A percentile compares a stretch with the other conserved stretches of the same genome.
These are phyloP conservation scores for Polygonum aviculare DNA, from an alignment of 148 eudicot species.

Conservation along the genomic window DNA sequence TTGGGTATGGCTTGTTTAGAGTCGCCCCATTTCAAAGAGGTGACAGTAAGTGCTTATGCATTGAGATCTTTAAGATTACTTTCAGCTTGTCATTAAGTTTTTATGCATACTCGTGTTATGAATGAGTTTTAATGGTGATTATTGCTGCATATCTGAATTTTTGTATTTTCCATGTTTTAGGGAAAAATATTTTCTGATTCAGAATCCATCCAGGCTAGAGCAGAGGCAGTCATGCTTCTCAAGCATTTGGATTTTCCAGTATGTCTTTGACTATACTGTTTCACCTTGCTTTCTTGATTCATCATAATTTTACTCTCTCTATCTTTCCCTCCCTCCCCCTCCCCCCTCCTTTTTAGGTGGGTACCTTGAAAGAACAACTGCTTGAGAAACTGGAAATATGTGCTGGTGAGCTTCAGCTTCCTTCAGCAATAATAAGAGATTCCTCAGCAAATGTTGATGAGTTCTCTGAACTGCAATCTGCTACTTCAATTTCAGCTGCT, in stretches of 20 bases:
- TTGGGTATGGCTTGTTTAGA: background rate
- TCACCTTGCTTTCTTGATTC: conserved; percentile 2
- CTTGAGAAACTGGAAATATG: conserved; percentile 88
- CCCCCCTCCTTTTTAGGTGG: conserved; percentile 44
- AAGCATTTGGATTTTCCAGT: conserved; percentile 97
- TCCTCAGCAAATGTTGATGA: conserved; percentile 29
- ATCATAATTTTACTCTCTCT: background rate
- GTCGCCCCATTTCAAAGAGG: background rate
- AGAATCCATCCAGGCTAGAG: conserved; percentile 95
- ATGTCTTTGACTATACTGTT: conserved; percentile 21
- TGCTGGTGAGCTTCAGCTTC: conserved; percentile 59
- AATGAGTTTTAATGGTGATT: background rate
- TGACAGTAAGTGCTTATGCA: background rate
- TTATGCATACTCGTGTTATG: background rate
- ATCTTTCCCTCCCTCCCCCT: background rate
- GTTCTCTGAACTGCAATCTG: conserved; percentile 27
- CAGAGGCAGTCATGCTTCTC: conserved; percentile 98
- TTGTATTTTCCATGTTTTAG: conserved; percentile 29
- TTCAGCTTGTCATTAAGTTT: background rate
- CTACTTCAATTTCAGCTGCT: conserved; percentile 32
- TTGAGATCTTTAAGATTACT: background rate
- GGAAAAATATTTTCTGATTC: conserved; percentile 89
- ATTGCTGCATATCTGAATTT: background rate
- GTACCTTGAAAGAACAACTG: conserved; percentile 69
- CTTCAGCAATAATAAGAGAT: conserved; percentile 29